A percentile compares a stretch with the other conserved stretches of the same genome.
These are phyloP conservation scores for Haberlea rhodopensis DNA, from an alignment of 257 asterid genomes.

Conservation along the genomic window DNA sequence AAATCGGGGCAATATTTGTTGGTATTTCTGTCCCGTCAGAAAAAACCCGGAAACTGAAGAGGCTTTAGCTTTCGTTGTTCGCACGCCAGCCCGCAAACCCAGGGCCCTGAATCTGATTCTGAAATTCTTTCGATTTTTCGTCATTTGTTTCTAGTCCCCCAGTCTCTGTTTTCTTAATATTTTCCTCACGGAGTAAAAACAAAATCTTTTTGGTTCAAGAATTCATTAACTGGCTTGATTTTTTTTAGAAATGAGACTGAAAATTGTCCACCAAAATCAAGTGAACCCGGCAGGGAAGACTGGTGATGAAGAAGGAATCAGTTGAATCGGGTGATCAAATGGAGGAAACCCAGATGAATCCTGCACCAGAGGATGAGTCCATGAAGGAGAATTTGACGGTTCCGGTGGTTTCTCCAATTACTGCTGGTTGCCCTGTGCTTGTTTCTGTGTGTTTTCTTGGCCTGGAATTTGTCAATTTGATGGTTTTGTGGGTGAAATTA, in stretches of 20 bases:
- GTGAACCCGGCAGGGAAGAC: constrained; percentile 38
- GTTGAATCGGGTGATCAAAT: constrained; percentile 21
- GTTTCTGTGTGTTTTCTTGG: constrained; percentile 32
- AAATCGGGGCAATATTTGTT: background rate
- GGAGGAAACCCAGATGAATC: constrained; percentile 28
- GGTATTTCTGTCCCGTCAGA: no score
- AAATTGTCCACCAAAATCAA: constrained; percentile 66
- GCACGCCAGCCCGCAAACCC: background rate
- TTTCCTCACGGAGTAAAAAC: background rate
- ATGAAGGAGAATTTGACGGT: constrained; percentile 24
- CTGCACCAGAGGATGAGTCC: constrained; percentile 25
- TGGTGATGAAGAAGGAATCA: constrained; percentile 32
- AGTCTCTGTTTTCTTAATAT: background rate
- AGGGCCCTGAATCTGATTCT: background rate
- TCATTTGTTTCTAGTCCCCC: background rate
- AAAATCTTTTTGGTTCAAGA: background rate
- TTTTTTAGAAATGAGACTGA: constrained; percentile 55
- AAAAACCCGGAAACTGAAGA: background rate
- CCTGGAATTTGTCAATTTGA: constrained; percentile 4
- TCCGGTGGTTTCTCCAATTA: constrained; percentile 27
- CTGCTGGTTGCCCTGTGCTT: constrained; percentile 32
- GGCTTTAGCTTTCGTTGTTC: background rate
- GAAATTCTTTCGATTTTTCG: background rate
- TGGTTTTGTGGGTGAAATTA: constrained; percentile 19
- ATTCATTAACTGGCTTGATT: constrained; percentile 10